Conservation (phyloP, 164 flowering plant species). For the Macadamia integrifolia region DNA sequence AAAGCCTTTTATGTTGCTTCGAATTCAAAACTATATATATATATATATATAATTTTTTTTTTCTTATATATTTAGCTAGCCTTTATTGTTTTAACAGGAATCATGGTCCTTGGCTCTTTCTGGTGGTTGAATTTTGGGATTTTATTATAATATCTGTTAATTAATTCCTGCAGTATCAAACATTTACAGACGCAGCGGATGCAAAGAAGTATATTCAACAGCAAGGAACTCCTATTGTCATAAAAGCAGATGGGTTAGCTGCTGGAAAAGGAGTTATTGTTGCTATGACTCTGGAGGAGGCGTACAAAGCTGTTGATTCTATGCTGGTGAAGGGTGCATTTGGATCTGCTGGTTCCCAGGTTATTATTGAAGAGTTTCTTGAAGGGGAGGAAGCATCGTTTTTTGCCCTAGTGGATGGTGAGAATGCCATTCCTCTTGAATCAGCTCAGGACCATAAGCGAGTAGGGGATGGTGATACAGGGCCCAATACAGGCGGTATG, state of each 20-base stretch:
- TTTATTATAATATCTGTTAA: conserved; percentile 6
- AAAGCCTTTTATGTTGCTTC: too few species aligned
- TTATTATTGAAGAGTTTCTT: conserved; percentile 82
- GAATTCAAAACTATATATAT: neutral
- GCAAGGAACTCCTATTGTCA: conserved; percentile 87
- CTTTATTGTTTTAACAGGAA: too few species aligned
- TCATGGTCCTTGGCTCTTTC: neutral
- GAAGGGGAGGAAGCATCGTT: conserved; percentile 99
- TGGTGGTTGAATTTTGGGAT: neutral
- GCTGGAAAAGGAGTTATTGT: conserved; percentile 98
- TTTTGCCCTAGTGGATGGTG: conserved; percentile 97
- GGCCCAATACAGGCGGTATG: conserved; percentile 98
- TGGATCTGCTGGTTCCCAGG: conserved; percentile 79
- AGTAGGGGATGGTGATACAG: conserved; percentile 96
- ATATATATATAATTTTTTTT: too few species aligned
- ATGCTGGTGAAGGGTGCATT: conserved; percentile 74
- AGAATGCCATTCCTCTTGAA: conserved; percentile 82
- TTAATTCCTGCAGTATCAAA: conserved; percentile 65
- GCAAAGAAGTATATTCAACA: conserved; percentile 80
- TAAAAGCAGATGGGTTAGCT: conserved; percentile 94
- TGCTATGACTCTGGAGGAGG: conserved; percentile 85
- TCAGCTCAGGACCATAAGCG: conserved; percentile 98
- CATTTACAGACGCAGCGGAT: conserved; percentile 65
- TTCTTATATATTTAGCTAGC: too few species aligned
- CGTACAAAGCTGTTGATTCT: conserved; percentile 81